phyloP scores from a whole-genome alignment of 169 alveolate species.

The Plasmodium falciparum region DNA sequence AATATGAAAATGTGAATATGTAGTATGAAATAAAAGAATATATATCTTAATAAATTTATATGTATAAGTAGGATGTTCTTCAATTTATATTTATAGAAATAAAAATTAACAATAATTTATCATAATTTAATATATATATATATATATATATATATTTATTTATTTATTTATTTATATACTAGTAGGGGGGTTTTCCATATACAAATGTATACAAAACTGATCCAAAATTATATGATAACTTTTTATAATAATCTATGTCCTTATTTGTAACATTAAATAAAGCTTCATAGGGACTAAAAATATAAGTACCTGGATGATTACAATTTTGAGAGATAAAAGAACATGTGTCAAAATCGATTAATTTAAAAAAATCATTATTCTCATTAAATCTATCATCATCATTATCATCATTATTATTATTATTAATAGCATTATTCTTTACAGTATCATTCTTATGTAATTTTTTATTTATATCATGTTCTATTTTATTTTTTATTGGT shows the following conservation, averaged over 20 bases:
- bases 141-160: not conserved
- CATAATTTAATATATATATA: too few species aligned
- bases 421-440: not conserved
- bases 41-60: too few species aligned
- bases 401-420: constrained; percentile 5
- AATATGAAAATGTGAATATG: constrained; percentile 5
- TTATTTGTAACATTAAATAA: constrained; percentile 41
- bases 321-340: constrained; percentile 29
- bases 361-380: constrained; percentile 19
- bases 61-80: too few species aligned
- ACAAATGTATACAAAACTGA: constrained; percentile 65
- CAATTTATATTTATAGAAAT: too few species aligned
- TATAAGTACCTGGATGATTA: constrained; percentile 32
- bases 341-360: constrained; percentile 72
- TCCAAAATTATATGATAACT: constrained; percentile 62
- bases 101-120: too few species aligned
- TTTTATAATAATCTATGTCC: constrained; percentile 25
- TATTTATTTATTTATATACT: constrained; percentile 38
- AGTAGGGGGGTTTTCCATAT: constrained; percentile 59
- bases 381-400: not conserved
- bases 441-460: not conserved
- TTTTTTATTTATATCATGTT: constrained; percentile 3
- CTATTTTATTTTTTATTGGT: not conserved
- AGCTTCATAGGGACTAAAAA: constrained; percentile 59
- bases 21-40: too few species aligned